phyloP scores from a whole-genome alignment of 2,329 filamentous ascomycete genomes.

The Fusarium cicatricum region DNA sequence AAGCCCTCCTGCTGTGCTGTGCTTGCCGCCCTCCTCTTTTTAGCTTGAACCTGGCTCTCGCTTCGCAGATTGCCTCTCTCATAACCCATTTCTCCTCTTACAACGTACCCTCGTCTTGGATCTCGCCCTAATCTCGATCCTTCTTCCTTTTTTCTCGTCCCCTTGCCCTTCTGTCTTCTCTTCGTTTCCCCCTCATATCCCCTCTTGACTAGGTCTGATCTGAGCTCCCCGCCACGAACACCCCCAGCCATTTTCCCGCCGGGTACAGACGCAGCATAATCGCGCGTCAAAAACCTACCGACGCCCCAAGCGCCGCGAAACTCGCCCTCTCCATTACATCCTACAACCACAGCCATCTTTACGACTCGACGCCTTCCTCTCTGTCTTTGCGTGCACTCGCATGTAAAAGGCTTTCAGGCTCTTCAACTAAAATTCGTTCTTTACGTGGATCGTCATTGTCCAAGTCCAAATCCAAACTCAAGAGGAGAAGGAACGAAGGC shows the following conservation, averaged over 20 bases:
- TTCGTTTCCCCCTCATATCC: conserved; percentile 17
- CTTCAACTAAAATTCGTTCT: conserved; percentile 11
- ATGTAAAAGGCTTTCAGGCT: conserved; percentile 23
- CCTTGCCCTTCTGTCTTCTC: conserved; percentile 16
- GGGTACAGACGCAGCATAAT: conserved; percentile 45
- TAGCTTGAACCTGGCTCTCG: conserved; percentile 36
- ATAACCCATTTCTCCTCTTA: conserved; percentile 17
- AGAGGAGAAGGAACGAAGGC: conserved; percentile 20
- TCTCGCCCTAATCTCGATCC: conserved; percentile 36
- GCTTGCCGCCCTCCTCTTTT: conserved; percentile 38
- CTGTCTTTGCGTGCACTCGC: conserved; percentile 13
- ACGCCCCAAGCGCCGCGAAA: conserved; percentile 44
- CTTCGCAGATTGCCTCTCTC: conserved; percentile 15
- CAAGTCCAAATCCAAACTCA: conserved; percentile 3
- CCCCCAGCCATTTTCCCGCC: conserved; percentile 33
- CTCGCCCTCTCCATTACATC: conserved; percentile 26
- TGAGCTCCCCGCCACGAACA: conserved; percentile 42
- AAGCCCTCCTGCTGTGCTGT: conserved; percentile 23
- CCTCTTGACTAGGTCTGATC: conserved; percentile 33
- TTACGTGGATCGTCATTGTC: conserved; percentile 8
- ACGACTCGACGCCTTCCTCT: conserved; percentile 12
- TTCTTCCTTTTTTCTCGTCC: conserved; percentile 18
- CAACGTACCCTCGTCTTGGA: conserved; percentile 35
- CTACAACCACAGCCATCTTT: conserved; percentile 26
- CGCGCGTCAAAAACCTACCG: conserved; percentile 44